phyloP scores from a whole-genome alignment of 345 rosid species.

The Draba incana region DNA sequence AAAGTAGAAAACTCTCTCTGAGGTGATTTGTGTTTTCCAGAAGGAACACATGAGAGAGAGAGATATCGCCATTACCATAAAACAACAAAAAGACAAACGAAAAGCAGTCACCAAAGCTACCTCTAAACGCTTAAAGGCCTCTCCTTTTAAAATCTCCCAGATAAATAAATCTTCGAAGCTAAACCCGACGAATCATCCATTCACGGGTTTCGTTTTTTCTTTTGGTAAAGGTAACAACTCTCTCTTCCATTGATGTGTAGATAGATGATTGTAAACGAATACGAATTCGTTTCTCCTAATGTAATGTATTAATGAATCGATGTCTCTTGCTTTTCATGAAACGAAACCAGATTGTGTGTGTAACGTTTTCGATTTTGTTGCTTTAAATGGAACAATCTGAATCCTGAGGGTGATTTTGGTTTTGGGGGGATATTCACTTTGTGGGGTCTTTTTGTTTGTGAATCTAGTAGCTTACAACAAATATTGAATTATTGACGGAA shows the following conservation, averaged over 20 bases:
- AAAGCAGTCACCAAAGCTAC: constrained; percentile 7
- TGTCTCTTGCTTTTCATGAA: no score
- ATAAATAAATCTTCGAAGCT: no score
- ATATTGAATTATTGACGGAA: background rate
- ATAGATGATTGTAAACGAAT: no score
- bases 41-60: no score
- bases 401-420: constrained; percentile 21
- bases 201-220: constrained; percentile 30
- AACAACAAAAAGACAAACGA: constrained; percentile 14
- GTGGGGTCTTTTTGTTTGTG: constrained; percentile 34
- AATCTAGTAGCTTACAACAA: no score
- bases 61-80: no score
- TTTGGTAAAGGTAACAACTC: constrained; percentile 25
- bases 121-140: constrained; percentile 29
- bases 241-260: no score
- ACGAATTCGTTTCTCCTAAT: background rate
- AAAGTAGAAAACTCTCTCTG: no score
- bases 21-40: constrained; percentile 19
- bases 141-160: constrained; percentile 12
- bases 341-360: no score
- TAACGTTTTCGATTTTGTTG: constrained; percentile 16
- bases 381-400: constrained; percentile 18
- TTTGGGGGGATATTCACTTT: constrained; percentile 20
- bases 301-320: background rate
- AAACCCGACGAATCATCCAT: constrained; percentile 22